Base-by-base conservation (phyloP, 176 grass and related monocot species). In the Carex parvula region DNA sequence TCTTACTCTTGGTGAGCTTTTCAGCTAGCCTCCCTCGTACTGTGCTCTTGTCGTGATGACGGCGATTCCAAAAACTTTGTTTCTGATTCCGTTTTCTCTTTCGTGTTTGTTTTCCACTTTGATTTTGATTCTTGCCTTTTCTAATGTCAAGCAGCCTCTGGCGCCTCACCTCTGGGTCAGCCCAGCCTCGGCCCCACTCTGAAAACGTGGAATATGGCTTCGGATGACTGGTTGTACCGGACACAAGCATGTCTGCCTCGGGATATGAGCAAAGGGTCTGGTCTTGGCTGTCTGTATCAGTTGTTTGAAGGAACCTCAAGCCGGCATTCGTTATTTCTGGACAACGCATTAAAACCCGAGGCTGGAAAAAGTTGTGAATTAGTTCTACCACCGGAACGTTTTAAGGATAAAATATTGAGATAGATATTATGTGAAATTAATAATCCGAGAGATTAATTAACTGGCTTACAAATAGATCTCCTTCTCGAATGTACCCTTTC, bases 151-250 rank as follows among this genome's bases (percentile, higher is more conserved):
- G 72, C 6, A 95, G 86, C n/a, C 92, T 89, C 79, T 93, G 92
- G 37, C 83, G 87, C 9, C 92, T 84, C 59, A 90, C 90, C 84
- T 90, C 95, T 35, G 92, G 95, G 71, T 98, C 92, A 15, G 92
- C 95, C 95, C 95, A 98, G 53, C 92, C 95, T 60, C 91, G 85
- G 14, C 95, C 95, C 92, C 92, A 98, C 37, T 93, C 91, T 0
- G 92, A 83, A 54, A 85, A 89, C 16, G 64, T 83, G 80, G 92
- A 90, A 60, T 80, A 79, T 6, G 91, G 85, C 22, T 18, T 89
- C 13, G 76, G 81, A 71, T 72, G 37, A 15, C 78, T 67, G 63
- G 41, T 64, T 39, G n/a, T 64, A 53, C 54, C 24, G 80, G 75
- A 58, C 90, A 66, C 21, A 91, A 48, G 29, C 83, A 93, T 95